These are phyloP conservation scores for Arachnomyces sp. DNA, from an alignment of 2,329 filamentous ascomycete genomes.

Conservation along the genomic window DNA sequence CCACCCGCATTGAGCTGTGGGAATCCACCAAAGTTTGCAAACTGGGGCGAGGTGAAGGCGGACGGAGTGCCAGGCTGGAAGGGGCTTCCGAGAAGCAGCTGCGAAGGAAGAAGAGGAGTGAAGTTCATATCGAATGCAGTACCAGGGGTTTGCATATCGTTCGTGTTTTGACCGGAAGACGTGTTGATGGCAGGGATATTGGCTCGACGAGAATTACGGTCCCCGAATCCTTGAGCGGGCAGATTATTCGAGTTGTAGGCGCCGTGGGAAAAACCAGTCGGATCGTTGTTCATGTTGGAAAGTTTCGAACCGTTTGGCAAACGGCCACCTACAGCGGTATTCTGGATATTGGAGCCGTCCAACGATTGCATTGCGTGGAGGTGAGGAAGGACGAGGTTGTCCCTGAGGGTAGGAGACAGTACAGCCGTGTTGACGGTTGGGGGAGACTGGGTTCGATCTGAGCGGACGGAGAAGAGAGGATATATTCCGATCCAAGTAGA, in stretches of 20 bases:
- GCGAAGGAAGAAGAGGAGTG: conserved; percentile 87
- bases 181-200: conserved; percentile 95
- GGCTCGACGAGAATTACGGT: conserved; percentile 70
- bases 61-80: conserved; percentile 93
- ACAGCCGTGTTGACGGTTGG: no score
- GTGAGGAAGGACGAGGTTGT: conserved; percentile 75
- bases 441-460: no score
- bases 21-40: conserved; percentile 74
- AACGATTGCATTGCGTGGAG: conserved; percentile 84
- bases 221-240: conserved; percentile 67
- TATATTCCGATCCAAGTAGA: no score
- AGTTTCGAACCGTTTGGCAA: conserved; percentile 72
- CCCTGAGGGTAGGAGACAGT: conserved; percentile 33
- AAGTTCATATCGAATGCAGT: conserved; percentile 94
- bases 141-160: conserved; percentile 76
- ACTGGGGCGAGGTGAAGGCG: conserved; percentile 83
- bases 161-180: conserved; percentile 49
- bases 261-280: conserved; percentile 86
- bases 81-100: conserved; percentile 87
- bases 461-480: no score
- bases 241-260: conserved; percentile 77
- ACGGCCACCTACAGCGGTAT: conserved; percentile 48
- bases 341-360: conserved; percentile 55
- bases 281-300: conserved; percentile 59
- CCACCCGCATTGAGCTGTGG: conserved; percentile 50